phyloP scores from a whole-genome alignment of 1,284 basidiomycete species.

The Stereum hirsutum region DNA sequence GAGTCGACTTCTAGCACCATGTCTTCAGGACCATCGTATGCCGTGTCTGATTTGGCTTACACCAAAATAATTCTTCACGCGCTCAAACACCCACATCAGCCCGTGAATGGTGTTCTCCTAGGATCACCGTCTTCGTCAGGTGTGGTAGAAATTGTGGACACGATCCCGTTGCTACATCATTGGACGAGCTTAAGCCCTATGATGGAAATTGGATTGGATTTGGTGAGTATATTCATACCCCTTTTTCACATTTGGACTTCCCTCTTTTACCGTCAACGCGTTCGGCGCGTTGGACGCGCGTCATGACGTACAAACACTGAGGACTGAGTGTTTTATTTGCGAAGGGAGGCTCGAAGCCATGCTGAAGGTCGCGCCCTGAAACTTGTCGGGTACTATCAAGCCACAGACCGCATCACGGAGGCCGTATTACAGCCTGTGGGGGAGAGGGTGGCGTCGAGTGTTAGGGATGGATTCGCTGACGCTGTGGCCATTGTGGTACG shows the following conservation, averaged over 20 bases:
- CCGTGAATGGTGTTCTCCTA: conserved; percentile 60
- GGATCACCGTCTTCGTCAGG: conserved; percentile 22
- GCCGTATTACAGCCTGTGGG: conserved; percentile 50
- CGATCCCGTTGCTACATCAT: conserved; percentile 68
- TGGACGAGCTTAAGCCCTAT: conserved; percentile 73
- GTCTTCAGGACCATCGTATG: no score
- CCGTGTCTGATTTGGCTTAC: conserved; percentile 46
- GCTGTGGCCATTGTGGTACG: conserved; percentile 59
- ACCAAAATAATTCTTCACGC: conserved; percentile 63
- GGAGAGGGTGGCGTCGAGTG: conserved; percentile 46
- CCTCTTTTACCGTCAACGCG: neutral
- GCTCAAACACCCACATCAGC: conserved; percentile 61
- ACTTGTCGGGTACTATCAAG: conserved; percentile 69
- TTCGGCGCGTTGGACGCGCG: neutral
- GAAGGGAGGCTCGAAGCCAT: conserved; percentile 41
- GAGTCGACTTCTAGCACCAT: no score
- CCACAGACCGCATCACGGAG: conserved; percentile 51
- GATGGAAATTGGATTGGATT: conserved; percentile 72
- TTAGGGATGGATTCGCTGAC: conserved; percentile 40
- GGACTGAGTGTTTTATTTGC: neutral
- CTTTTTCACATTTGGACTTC: neutral
- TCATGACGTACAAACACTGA: neutral
- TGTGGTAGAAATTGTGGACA: conserved; percentile 44
- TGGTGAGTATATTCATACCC: conserved; percentile 34
- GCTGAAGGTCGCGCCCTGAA: conserved; percentile 37